Evolutionary conservation across 495 filamentous ascomycete genomes (phyloP), one percentile per base, ranked within the genome.

Genomic region (Penicillium odoratum): DNA sequence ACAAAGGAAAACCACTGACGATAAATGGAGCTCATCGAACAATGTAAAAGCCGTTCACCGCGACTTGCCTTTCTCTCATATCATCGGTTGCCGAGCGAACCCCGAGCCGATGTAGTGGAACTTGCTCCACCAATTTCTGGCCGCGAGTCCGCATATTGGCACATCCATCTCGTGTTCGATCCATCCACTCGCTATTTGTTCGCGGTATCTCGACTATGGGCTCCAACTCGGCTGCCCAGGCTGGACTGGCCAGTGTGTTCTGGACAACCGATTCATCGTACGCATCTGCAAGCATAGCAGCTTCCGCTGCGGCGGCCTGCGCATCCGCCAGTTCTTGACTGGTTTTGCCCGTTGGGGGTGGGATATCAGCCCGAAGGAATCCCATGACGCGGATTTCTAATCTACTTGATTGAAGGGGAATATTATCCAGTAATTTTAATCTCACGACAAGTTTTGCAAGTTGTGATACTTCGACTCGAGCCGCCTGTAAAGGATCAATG

Each of bases 311-410:
- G 21, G 67, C 69, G 5, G 62, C 73, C 40, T 64, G 69, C 11
- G 67, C 68, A 3, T 53, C 58, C 5, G 61, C 70, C 2, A 75
- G 70, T 11, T 69, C 55, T 15, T 70, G 66, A 18, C 59, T 63
- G 0, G 64, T 69, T 4, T 47, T 59, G 0, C 66, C 63, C 6
- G 61, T 53, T 0, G 70, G 67, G 13, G 63, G 67, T 10, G 68
- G 64, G 5, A 72, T 57, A 2, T 70, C 71, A 0, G 65, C 60
- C 9, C 66, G 66, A 18, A 75, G 73, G 18, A 69, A 64, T 30
- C 84, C 84, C 78, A 88, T 80, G 6, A 85, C 42, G n/a, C 81
- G 62, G 42, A 86, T 61, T 21, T 81, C 68, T 1, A 87, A 26
- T 43, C 74, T 77, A 9, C 64, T 51, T 16, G 76, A 59, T 44